Base-by-base conservation (phyloP, 129 eudicot species). In the Pittosporum tobira region DNA sequence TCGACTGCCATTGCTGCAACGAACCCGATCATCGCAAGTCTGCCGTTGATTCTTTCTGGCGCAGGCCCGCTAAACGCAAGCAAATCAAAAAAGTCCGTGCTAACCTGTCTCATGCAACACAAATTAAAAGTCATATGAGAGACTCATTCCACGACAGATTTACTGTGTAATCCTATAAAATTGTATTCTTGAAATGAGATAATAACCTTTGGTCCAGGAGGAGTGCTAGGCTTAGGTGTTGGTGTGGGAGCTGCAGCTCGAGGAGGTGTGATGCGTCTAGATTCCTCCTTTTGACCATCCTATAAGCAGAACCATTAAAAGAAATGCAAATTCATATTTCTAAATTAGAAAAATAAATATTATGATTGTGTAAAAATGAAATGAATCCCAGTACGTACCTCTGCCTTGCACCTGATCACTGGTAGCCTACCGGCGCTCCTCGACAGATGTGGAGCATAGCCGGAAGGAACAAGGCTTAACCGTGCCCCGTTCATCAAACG, bases 21-120 rank as follows among this genome's bases (percentile, higher is more conserved):
- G 22, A 88, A 88, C 4, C 95, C 97, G 1, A 82, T 77, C 97
- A 89, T 89, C 0, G 95, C 97, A 0, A 89, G 48, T 59, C 97
- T 70, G 8, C 97, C 97, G 70, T 89, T 85, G 65, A 84, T 85
- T 64, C 95, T 70, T 64, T 89, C 97, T 4, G 97, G 97, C 42
- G 77, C 97, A 0, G 97, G 95, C 15, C 97, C 97, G 23, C 95
- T 66, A 79, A 89, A 89, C n/a, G 95, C 85, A 6, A 89, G 53
- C 12, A 89, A 61, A 62, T 89, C 97, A 1, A 51, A 30, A 25
- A 89, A 79, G 3, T 70, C 68, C 0, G 95, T 82, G 61, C 88
- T 89, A 1, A 70, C 55, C 30, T 54, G 49, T 31, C 3, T 38
- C 30, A 37, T 16, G 1, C 2, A 5, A 37, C n/a, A n/a, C n/a